A percentile compares a stretch with the other conserved stretches of the same genome.
Evolutionary conservation across 768 basidiomycete genomes (phyloP).

Genomic region (Serendipita sp.): DNA sequence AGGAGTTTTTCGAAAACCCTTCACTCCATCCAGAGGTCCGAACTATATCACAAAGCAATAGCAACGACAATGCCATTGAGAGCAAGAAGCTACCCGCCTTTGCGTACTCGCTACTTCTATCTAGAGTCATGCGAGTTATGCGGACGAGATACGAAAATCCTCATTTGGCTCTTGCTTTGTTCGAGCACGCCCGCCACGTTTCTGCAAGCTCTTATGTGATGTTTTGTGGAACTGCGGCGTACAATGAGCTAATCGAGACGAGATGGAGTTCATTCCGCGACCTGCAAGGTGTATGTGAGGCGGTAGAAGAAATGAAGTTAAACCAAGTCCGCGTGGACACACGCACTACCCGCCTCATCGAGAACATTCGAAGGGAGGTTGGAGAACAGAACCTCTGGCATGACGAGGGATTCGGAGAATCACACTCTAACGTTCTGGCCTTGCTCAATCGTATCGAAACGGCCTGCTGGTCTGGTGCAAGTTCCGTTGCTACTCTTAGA

Average conservation of each 20-base stretch:
- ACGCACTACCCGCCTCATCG: slow-evolving; percentile 43
- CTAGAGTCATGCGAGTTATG: slow-evolving; percentile 59
- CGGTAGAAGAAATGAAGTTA: slow-evolving; percentile 64
- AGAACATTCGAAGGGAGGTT: slow-evolving; percentile 45
- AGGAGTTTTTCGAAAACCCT: slow-evolving; percentile 45
- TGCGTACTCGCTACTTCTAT: slow-evolving; percentile 59
- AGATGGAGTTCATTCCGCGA: slow-evolving; percentile 76
- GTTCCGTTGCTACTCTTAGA: neutral
- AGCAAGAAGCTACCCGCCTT: slow-evolving; percentile 33
- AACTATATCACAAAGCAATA: neutral
- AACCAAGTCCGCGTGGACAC: slow-evolving; percentile 57
- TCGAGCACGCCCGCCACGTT: slow-evolving; percentile 57
- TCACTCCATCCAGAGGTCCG: too few species aligned
- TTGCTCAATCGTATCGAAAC: neutral
- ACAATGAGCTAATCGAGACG: slow-evolving; percentile 78
- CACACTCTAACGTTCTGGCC: neutral
- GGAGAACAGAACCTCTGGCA: slow-evolving; percentile 36
- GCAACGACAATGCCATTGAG: neutral
- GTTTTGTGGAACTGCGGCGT: slow-evolving; percentile 75
- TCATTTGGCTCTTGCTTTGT: slow-evolving; percentile 64
- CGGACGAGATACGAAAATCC: slow-evolving; percentile 67
- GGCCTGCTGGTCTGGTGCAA: neutral
- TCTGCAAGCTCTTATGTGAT: slow-evolving; percentile 72
- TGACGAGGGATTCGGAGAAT: slow-evolving; percentile 23
- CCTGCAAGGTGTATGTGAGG: slow-evolving; percentile 51